Percentiles rank a stretch among this genome's conserved stretches.
Evolutionary conservation across 208 protist genomes (phyloP).

Genomic region (Acanthamoeba castellanii): DNA sequence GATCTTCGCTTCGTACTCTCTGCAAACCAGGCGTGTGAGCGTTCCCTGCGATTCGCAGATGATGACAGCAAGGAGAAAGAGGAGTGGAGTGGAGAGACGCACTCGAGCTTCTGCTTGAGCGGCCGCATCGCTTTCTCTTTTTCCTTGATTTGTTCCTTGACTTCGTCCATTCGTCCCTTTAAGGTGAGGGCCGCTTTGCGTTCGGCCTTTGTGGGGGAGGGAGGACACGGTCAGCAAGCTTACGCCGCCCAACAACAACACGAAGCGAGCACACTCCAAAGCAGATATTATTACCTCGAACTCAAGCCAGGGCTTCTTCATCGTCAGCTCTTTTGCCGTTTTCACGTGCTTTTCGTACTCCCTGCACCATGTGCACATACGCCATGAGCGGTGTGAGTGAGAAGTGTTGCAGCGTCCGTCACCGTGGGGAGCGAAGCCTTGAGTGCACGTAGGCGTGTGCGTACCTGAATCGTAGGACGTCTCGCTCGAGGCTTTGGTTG

Average conservation of each 20-base stretch:
- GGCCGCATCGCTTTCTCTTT: constrained; percentile 64
- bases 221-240: no score
- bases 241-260: background rate
- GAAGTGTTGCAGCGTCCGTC: background rate
- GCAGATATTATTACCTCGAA: background rate
- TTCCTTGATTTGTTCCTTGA: constrained; percentile 52
- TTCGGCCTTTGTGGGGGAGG: background rate
- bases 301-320: constrained; percentile 42
- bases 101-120: constrained; percentile 8
- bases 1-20: background rate
- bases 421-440: no score
- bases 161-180: background rate
- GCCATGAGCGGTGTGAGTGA: no score
- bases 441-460: background rate
- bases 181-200: background rate
- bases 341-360: constrained; percentile 60
- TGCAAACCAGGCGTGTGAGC: background rate
- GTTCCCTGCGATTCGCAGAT: no score
- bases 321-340: background rate
- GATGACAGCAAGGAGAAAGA: background rate
- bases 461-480: constrained; percentile 74
- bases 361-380: background rate
- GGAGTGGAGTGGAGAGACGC: background rate
- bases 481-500: constrained; percentile 78
- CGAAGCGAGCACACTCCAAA: background rate